Percentiles rank a stretch among this genome's conserved stretches.
phyloP scores from a whole-genome alignment of 1,284 basidiomycete species.

The Boletus albobrunnescens region DNA sequence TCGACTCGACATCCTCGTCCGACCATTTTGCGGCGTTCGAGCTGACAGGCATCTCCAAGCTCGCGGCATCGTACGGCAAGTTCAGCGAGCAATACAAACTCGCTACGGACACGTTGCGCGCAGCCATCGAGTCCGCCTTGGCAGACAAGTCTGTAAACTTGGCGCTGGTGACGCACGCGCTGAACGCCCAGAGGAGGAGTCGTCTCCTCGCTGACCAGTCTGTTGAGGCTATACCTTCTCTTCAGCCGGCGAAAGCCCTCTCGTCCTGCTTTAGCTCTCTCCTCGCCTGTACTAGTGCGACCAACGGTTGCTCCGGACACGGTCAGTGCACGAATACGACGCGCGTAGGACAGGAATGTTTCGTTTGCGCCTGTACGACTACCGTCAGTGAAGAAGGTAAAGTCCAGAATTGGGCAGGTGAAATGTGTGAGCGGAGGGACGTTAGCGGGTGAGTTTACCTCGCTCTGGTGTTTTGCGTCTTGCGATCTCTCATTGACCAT shows the following conservation, averaged over 20 bases:
- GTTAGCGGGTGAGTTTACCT: conserved; percentile 59
- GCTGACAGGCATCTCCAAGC: conserved; percentile 45
- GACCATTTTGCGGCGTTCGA: conserved; percentile 61
- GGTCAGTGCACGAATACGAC: conserved; percentile 60
- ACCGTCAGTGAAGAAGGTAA: conserved; percentile 50
- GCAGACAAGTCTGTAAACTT: conserved; percentile 41
- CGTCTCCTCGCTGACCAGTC: conserved; percentile 47
- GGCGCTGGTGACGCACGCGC: conserved; percentile 50
- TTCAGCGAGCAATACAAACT: conserved; percentile 52
- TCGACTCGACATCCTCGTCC: conserved; percentile 39
- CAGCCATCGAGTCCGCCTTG: conserved; percentile 42
- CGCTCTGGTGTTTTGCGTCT: background rate
- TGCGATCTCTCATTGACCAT: conserved; percentile 6
- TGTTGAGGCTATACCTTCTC: conserved; percentile 27
- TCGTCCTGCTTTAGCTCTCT: conserved; percentile 61
- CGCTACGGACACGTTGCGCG: conserved; percentile 43
- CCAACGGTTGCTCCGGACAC: conserved; percentile 63
- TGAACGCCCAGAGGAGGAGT: conserved; percentile 34
- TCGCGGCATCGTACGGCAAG: conserved; percentile 45
- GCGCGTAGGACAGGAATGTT: conserved; percentile 66
- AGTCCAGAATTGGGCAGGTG: conserved; percentile 67
- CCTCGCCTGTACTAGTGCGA: conserved; percentile 57
- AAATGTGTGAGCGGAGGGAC: conserved; percentile 71
- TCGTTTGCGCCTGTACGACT: conserved; percentile 61
- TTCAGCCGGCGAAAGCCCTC: conserved; percentile 51